Conservation (phyloP, 2,329 filamentous ascomycete genomes). For the Stagonosporopsis rhizophila region DNA sequence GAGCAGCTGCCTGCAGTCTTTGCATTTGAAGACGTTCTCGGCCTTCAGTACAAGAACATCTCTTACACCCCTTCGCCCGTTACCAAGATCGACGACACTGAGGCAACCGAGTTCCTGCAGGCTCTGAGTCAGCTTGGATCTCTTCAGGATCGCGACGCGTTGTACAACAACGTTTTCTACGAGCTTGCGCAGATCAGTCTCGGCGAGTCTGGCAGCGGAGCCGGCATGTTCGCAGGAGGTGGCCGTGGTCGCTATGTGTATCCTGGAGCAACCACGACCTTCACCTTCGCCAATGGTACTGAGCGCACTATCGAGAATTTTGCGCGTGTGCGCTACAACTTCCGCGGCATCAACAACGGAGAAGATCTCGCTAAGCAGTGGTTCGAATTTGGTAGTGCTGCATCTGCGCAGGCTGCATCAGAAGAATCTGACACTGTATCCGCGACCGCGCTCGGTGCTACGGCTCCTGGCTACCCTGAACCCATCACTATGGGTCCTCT, state of each 20-base stretch:
- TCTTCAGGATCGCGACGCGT: constrained; percentile 64
- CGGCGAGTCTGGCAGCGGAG: constrained; percentile 49
- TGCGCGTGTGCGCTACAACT: constrained; percentile 49
- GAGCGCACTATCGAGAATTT: constrained; percentile 52
- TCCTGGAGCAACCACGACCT: constrained; percentile 52
- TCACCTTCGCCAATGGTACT: constrained; percentile 56
- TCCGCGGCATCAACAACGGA: constrained; percentile 51
- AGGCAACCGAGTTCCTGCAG: constrained; percentile 58
- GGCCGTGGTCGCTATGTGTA: constrained; percentile 54
- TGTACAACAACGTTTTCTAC: constrained; percentile 62
- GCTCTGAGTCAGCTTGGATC: constrained; percentile 56
- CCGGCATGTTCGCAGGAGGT: constrained; percentile 54
- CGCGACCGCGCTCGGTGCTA: constrained; percentile 16
- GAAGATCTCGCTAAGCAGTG: constrained; percentile 50
- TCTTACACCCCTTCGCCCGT: constrained; percentile 60
- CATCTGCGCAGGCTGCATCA: constrained; percentile 2
- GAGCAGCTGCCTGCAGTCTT: constrained; percentile 65
- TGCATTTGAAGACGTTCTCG: constrained; percentile 56
- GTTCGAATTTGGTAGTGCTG: constrained; percentile 41
- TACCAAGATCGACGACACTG: constrained; percentile 62
- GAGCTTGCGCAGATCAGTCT: constrained; percentile 54
- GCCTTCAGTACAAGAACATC: constrained; percentile 52
- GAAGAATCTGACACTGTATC: constrained; percentile 12
- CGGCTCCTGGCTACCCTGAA: constrained; percentile 53
- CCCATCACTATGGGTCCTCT: constrained; percentile 49